Base-by-base conservation (phyloP, 805 yeast species). In the Candida silvicultrix region DNA sequence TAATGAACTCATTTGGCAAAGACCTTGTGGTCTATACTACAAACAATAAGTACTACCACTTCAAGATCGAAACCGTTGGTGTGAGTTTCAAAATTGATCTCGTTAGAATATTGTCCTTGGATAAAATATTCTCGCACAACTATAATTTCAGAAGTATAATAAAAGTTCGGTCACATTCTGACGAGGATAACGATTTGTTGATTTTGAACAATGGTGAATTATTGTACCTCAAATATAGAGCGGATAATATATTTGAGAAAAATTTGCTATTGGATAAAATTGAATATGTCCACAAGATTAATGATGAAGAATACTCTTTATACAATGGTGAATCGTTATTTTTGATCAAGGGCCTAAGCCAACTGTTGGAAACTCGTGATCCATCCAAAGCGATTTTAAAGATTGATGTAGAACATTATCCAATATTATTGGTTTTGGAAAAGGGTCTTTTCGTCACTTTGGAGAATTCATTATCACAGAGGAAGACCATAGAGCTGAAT, bases 381-480 rank as follows among this genome's bases (percentile, higher is more conserved):
- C 49, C 49, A 1, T 29, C 45, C 16, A 43, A 35, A 8, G 45
- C 51, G 4, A 49, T 62, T 56, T 22, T 70, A 54, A 55, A 58
- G 53, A 38, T 53, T 57, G 40, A 46, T 45, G 25, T 69, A 55
- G 62, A 58, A 25, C 46, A 49, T 21, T 62, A 62, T 42, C 67
- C 67, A 14, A 34, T 63, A 5, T 38, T 55, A 7, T 23, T 62
- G 44, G 51, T 51, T 15, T 28, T 53, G 34, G 47, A 48, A 2
- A 63, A 59, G 25, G 68, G 75, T 1, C 57, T 72, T 29, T 59
- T 73, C n/a, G 57, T 68, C 32, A 77, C 78, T 1, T 48, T 76
- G 23, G 77, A 73, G 42, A 67, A 61, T 44, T 56, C 61, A 10
- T 51, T 67, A 0, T 44, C 60, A 2, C 57, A 45, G 18, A 55